These are phyloP conservation scores for Blastobotrys petasosporus DNA, from an alignment of 1,139 yeast genomes.

Conservation along the genomic window DNA sequence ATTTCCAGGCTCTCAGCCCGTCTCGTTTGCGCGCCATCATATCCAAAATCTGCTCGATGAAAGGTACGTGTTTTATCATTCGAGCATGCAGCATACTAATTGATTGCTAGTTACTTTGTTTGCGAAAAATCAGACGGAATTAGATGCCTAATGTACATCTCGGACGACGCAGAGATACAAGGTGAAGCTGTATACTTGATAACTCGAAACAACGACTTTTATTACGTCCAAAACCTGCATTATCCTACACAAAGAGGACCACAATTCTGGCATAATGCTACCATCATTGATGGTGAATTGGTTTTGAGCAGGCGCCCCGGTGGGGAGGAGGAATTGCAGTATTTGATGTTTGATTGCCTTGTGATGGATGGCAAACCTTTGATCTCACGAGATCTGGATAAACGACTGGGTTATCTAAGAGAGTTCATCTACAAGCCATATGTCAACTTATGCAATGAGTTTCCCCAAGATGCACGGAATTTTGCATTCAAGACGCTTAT, in stretches of 20 bases:
- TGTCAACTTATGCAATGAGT: constrained; percentile 54
- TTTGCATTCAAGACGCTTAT: constrained; percentile 83
- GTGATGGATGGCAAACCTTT: constrained; percentile 73
- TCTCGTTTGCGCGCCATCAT: constrained; percentile 77
- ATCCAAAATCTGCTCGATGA: constrained; percentile 54
- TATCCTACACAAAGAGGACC: constrained; percentile 58
- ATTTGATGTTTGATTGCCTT: constrained; percentile 84
- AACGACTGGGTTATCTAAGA: constrained; percentile 82
- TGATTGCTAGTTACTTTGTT: constrained; percentile 51
- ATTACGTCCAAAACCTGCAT: constrained; percentile 73
- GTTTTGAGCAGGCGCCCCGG: constrained; percentile 44
- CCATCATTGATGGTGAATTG: constrained; percentile 89
- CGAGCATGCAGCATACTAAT: too few relatives aligned
- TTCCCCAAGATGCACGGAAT: constrained; percentile 67
- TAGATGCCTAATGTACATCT: constrained; percentile 72
- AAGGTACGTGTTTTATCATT: constrained; percentile 36
- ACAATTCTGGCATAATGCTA: constrained; percentile 69
- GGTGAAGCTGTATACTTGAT: constrained; percentile 54
- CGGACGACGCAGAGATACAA: constrained; percentile 36
- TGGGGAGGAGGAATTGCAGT: constrained; percentile 59
- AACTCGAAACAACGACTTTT: constrained; percentile 84
- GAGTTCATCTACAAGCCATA: constrained; percentile 80
- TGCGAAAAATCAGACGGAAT: constrained; percentile 97
- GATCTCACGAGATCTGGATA: constrained; percentile 64
- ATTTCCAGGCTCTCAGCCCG: constrained; percentile 94